Evolutionary conservation across 805 yeast genomes (phyloP), one percentile per base, ranked within the genome.

Genomic region (Kregervanrija pseudodelftensis): DNA sequence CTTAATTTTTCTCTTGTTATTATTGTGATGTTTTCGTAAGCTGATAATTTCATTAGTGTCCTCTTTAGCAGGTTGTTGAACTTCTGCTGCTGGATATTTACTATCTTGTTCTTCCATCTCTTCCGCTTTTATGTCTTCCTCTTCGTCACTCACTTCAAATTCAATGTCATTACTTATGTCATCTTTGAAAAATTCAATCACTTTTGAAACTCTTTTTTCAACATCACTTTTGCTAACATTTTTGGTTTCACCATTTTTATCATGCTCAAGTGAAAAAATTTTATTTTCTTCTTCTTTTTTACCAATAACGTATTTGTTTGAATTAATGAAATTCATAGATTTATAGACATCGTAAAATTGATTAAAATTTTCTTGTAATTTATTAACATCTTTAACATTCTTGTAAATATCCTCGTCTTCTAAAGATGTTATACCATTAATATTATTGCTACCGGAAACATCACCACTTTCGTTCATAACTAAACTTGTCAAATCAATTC

Each of bases 381-480:
- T 43, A 15, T 48, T 52, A 33, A 61, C 59, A 38, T 61, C 59
- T 15, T 49, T 46, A 30, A 52, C 52, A 8, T 52, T 42, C 14
- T 53, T 55, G 46, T 57, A 57, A 11, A 56, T 33, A 35, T 46
- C 40, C 2, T 40, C 49, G 31, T 36, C 39, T 39, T 50, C 5
- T 22, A 57, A 56, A 36, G 61, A 54, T 39, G 62, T 63, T 16
- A 38, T 22, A 16, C 16, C 17, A 31, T 58, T 55, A 59, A 66
- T 33, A 32, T 33, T 31, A 15, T 41, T 36, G 41, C 45, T 54
- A 15, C 60, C 60, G 30, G 65, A 57, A 39, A 66, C 68, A n/a
- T 47, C 37, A 22, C 53, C 48, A 55, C 61, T 49, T 39, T 68
- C 49, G 13, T 60, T 58, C 57, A 67, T 54, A 50, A 72, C 76